A percentile compares a stretch with the other conserved stretches of the same genome.
phyloP scores from a whole-genome alignment of 306 rosid species.

The Spatholobus suberectus region DNA sequence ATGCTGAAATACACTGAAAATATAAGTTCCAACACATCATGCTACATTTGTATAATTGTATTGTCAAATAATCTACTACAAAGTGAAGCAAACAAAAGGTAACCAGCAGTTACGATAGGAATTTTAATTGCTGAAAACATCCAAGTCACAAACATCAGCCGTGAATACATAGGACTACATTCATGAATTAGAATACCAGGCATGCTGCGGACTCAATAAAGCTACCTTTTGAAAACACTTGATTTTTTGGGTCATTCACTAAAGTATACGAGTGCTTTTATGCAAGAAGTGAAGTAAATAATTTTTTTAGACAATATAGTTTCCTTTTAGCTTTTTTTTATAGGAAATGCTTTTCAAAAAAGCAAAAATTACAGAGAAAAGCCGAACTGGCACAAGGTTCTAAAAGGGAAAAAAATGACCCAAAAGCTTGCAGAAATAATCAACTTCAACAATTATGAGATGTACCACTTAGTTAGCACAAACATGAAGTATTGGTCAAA shows the following conservation, averaged over 20 bases:
- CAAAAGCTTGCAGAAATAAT: not conserved
- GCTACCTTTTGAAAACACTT: not conserved
- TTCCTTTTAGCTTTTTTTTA: not conserved
- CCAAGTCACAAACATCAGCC: not conserved
- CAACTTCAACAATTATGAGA: not conserved
- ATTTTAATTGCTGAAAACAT: slow-evolving; percentile 2
- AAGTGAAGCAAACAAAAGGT: slow-evolving; percentile 14
- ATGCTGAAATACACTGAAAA: not conserved
- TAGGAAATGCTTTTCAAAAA: not conserved
- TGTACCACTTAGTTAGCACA: not conserved
- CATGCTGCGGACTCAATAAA: not conserved
- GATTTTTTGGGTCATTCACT: not conserved
- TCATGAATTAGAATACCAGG: slow-evolving; percentile 1
- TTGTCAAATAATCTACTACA: slow-evolving; percentile 22
- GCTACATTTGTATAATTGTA: no score
- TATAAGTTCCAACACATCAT: not conserved
- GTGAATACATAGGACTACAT: not conserved
- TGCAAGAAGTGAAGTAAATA: not conserved
- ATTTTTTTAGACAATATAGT: not conserved
- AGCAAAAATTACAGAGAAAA: not conserved
- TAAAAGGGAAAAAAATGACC: no score
- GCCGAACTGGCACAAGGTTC: not conserved
- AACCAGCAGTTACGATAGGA: not conserved
- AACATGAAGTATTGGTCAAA: not conserved
- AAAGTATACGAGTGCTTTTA: not conserved